phyloP scores from a whole-genome alignment of 805 yeast species.

The Candida parachauliodes region DNA sequence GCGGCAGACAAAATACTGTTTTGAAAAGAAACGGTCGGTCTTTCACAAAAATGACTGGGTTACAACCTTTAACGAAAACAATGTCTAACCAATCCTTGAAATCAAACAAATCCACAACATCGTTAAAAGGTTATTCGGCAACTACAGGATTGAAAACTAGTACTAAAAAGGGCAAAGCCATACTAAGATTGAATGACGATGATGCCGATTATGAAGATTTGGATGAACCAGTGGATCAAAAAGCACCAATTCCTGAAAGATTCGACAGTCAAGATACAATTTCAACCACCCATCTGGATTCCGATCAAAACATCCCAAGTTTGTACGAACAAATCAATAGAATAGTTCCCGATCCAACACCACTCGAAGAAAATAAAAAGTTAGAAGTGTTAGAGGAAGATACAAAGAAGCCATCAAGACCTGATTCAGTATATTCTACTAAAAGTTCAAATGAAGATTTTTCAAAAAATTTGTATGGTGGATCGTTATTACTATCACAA shows the following conservation, averaged over 20 bases:
- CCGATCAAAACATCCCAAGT: slow-evolving; percentile 8
- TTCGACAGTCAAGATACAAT: slow-evolving; percentile 10
- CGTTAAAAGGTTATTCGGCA: slow-evolving; percentile 22
- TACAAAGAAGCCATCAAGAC: slow-evolving; percentile 5
- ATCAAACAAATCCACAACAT: slow-evolving; percentile 29
- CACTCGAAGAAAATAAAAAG: slow-evolving; percentile 7
- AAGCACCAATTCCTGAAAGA: slow-evolving; percentile 10
- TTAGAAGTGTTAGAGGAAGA: slow-evolving; percentile 3
- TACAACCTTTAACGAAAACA: slow-evolving; percentile 37
- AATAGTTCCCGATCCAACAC: slow-evolving; percentile 9
- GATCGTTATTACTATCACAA: slow-evolving; percentile 39
- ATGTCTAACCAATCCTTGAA: slow-evolving; percentile 26
- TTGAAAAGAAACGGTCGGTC: slow-evolving; percentile 35
- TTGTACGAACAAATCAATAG: slow-evolving; percentile 11
- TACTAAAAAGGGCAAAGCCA: slow-evolving; percentile 36
- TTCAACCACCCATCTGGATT: slow-evolving; percentile 3
- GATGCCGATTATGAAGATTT: slow-evolving; percentile 38
- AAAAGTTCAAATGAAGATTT: slow-evolving; percentile 27
- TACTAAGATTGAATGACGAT: slow-evolving; percentile 34
- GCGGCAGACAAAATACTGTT: slow-evolving; percentile 14
- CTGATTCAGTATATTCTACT: slow-evolving; percentile 9
- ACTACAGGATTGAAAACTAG: slow-evolving; percentile 33
- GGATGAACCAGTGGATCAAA: slow-evolving; percentile 15
- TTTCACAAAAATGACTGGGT: slow-evolving; percentile 28
- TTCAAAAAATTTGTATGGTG: slow-evolving; percentile 36